Percentiles rank a stretch among this genome's conserved stretches.
Evolutionary conservation across 1,139 yeast species (phyloP).

Genomic region (Ogataea hybrid): DNA sequence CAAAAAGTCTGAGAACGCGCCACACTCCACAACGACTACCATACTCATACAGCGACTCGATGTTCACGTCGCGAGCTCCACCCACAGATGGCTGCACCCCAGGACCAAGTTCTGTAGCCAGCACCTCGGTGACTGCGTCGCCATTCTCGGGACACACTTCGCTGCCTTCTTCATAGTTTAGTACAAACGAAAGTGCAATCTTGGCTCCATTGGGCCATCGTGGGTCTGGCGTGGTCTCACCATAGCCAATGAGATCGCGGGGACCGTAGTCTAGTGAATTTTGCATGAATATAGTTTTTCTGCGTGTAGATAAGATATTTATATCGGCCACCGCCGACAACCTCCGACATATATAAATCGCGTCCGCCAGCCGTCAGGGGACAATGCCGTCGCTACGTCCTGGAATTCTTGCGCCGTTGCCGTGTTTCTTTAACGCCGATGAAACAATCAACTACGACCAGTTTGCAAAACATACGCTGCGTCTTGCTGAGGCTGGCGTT

Average conservation of each 20-base stretch:
- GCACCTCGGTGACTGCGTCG: too few relatives aligned
- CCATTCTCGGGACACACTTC: too few relatives aligned
- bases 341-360: background rate
- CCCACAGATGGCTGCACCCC: too few relatives aligned
- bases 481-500: slow-evolving; percentile 8
- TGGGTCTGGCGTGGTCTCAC: slow-evolving; percentile 33
- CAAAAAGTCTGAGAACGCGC: too few relatives aligned
- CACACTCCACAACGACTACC: too few relatives aligned
- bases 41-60: too few relatives aligned
- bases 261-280: slow-evolving; percentile 18
- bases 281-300: background rate
- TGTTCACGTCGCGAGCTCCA: too few relatives aligned
- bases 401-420: slow-evolving; percentile 16
- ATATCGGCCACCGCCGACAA: background rate
- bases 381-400: slow-evolving; percentile 6
- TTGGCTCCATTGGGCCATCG: slow-evolving; percentile 37
- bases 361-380: background rate
- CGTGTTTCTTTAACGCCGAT: slow-evolving; percentile 14
- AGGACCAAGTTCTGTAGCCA: too few relatives aligned
- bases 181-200: slow-evolving; percentile 35
- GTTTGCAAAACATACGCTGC: slow-evolving; percentile 2
- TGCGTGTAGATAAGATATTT: slow-evolving; percentile 1
- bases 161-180: slow-evolving; percentile 40
- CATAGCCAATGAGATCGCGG: slow-evolving; percentile 37
- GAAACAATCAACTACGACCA: slow-evolving; percentile 15